phyloP scores from a whole-genome alignment of 2,329 filamentous ascomycete species.

The Phialophora macrospora region DNA sequence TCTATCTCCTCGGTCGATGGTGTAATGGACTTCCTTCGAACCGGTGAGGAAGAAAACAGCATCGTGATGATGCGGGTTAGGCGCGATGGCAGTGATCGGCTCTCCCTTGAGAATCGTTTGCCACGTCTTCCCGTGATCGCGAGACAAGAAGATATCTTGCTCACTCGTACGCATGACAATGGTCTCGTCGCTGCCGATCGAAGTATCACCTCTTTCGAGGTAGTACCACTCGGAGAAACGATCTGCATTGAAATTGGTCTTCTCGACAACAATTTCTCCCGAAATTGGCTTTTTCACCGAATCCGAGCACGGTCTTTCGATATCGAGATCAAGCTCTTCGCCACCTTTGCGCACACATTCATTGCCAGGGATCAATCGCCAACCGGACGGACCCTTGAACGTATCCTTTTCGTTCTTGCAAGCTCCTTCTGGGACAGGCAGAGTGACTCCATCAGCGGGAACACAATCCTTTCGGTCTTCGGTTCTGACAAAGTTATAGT shows the following conservation, averaged over 20 bases:
- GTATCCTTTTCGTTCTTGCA: conserved; percentile 74
- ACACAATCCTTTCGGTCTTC: conserved; percentile 72
- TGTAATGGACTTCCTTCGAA: conserved; percentile 73
- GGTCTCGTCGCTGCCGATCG: conserved; percentile 72
- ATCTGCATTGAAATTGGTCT: conserved; percentile 67
- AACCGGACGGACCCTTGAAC: conserved; percentile 86
- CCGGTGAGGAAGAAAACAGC: conserved; percentile 83
- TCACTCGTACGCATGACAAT: conserved; percentile 65
- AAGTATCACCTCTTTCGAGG: conserved; percentile 74
- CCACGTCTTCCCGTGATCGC: conserved; percentile 91
- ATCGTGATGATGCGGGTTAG: conserved; percentile 81
- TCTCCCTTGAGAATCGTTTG: conserved; percentile 70
- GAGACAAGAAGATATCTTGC: conserved; percentile 71
- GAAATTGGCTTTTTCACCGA: conserved; percentile 59
- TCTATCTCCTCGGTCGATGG: conserved; percentile 74
- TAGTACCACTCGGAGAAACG: conserved; percentile 68
- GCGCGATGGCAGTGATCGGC: conserved; percentile 71
- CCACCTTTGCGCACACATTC: conserved; percentile 67
- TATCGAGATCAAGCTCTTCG: conserved; percentile 69
- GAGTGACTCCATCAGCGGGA: conserved; percentile 57
- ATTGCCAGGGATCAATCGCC: conserved; percentile 86
- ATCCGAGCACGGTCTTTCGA: conserved; percentile 78
- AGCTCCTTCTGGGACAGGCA: conserved; percentile 70
- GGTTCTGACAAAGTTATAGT: conserved; percentile 81
- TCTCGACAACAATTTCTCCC: conserved; percentile 68